Base-by-base conservation (phyloP, 805 yeast species). In the Candida fluviatilis region DNA sequence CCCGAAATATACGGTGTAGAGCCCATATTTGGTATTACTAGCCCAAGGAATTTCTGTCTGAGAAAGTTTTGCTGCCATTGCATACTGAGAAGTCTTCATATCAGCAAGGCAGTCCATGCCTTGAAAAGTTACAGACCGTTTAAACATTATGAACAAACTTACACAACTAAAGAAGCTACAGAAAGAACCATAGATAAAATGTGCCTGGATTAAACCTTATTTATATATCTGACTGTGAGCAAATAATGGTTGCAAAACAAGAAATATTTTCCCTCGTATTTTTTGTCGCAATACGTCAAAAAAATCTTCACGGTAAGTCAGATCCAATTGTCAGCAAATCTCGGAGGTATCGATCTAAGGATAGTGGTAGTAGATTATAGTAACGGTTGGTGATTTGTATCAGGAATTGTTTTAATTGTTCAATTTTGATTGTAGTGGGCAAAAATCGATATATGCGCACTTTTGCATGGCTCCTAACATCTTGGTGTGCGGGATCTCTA, bases 41-140 rank as follows among this genome's bases (percentile, higher is more conserved):
- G 54, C 38, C 59, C 61, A 51, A 2, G 64, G 55, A 28, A 58
- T 48, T 4, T 47, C 54, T 0, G 51, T 49, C 39, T 67, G 73
- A 41, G 66, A 65, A 8, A 32, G 41, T 8, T n/a, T 40, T 4
- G 33, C 15, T 18, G 49, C 47, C 15, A 34, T 42, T 42, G 32
- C 40, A 37, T 57, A 69, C 17, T 38, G 51, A 5, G 41, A 52
- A 5, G 54, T 39, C 15, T 40, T 54, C 42, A 35, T 37, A 41
- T 69, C 71, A 13, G 56, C 54, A 4, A 66, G 34, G 49, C 75
- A 70, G 47, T 66, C 66, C 45, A 65, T 47, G 2, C 70, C 73
- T 12, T 66, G 46, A 43, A 49, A 64, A 12, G 44, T 37, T 5
- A 51, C 62, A 13, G 37, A 29, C 30, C 51, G 35, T 34, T 49